Percentiles rank a stretch among this genome's conserved stretches.
These are phyloP conservation scores for Ophiostoma triangulosporum DNA, from an alignment of 2,329 filamentous ascomycete genomes.

Conservation along the genomic window DNA sequence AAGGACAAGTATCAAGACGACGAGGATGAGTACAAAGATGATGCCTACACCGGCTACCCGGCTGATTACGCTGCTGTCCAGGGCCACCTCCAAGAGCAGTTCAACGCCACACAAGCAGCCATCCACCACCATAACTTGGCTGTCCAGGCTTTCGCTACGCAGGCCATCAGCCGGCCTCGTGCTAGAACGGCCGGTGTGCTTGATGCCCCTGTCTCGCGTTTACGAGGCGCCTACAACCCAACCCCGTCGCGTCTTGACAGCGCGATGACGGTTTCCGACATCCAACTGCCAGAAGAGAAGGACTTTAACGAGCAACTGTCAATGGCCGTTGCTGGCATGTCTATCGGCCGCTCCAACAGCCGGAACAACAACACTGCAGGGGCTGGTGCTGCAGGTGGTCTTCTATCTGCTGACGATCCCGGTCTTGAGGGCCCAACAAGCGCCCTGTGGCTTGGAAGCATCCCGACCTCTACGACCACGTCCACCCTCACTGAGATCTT, in stretches of 20 bases:
- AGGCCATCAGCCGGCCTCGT: constrained; percentile 70
- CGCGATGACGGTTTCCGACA: constrained; percentile 60
- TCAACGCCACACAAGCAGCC: constrained; percentile 50
- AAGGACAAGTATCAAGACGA: constrained; percentile 93
- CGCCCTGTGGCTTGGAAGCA: constrained; percentile 92
- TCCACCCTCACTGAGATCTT: constrained; percentile 94
- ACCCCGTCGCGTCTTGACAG: constrained; percentile 61
- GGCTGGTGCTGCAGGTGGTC: constrained; percentile 31
- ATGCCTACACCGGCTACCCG: constrained; percentile 17
- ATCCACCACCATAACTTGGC: constrained; percentile 89
- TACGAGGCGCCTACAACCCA: constrained; percentile 40
- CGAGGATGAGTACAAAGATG: constrained; percentile 71
- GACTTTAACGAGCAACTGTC: constrained; percentile 63
- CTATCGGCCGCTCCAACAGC: constrained; percentile 52
- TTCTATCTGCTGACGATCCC: constrained; percentile 61
- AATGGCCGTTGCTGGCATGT: constrained; percentile 71
- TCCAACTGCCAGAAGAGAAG: constrained; percentile 59
- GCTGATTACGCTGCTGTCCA: constrained; percentile 38
- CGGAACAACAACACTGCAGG: constrained; percentile 35
- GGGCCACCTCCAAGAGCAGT: constrained; percentile 42
- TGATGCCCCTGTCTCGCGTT: constrained; percentile 57
- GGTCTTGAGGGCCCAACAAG: constrained; percentile 81
- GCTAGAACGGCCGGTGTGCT: constrained; percentile 85
- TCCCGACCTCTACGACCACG: constrained; percentile 90
- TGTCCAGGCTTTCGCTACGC: constrained; percentile 80